Percentiles rank a stretch among this genome's conserved stretches.
phyloP scores from a whole-genome alignment of 2,329 filamentous ascomycete genomes.

The Aspergillus glaucus region DNA sequence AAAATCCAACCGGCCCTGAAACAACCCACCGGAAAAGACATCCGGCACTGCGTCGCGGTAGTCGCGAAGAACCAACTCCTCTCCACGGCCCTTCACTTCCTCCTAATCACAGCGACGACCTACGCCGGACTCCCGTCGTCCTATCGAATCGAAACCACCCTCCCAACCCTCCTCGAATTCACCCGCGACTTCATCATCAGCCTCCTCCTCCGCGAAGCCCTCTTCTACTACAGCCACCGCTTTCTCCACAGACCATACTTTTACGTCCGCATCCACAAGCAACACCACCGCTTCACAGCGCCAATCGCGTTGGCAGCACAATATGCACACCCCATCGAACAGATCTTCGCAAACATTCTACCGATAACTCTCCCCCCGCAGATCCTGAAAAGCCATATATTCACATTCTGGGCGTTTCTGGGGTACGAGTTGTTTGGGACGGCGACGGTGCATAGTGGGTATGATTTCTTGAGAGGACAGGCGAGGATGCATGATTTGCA shows the following conservation, averaged over 20 bases:
- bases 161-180: slow-evolving; percentile 36
- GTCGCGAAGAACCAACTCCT: slow-evolving; percentile 46
- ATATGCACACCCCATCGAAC: slow-evolving; percentile 54
- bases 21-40: slow-evolving; percentile 44
- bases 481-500: slow-evolving; percentile 52
- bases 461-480: slow-evolving; percentile 45
- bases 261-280: slow-evolving; percentile 50
- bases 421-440: slow-evolving; percentile 48
- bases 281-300: slow-evolving; percentile 52
- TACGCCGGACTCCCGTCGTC: slow-evolving; percentile 16
- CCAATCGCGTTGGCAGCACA: slow-evolving; percentile 52
- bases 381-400: slow-evolving; percentile 42
- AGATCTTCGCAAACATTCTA: slow-evolving; percentile 49
- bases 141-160: slow-evolving; percentile 33
- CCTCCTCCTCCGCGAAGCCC: slow-evolving; percentile 41
- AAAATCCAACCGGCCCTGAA: slow-evolving; percentile 50
- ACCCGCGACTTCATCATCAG: slow-evolving; percentile 38
- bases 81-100: slow-evolving; percentile 30
- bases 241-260: slow-evolving; percentile 45
- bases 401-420: slow-evolving; percentile 50
- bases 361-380: slow-evolving; percentile 48
- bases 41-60: slow-evolving; percentile 39
- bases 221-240: slow-evolving; percentile 54
- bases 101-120: slow-evolving; percentile 13
- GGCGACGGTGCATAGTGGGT: slow-evolving; percentile 52